Evolutionary conservation across 2,329 filamentous ascomycete species (phyloP).

Genomic region (Apiospora saccharicola): DNA sequence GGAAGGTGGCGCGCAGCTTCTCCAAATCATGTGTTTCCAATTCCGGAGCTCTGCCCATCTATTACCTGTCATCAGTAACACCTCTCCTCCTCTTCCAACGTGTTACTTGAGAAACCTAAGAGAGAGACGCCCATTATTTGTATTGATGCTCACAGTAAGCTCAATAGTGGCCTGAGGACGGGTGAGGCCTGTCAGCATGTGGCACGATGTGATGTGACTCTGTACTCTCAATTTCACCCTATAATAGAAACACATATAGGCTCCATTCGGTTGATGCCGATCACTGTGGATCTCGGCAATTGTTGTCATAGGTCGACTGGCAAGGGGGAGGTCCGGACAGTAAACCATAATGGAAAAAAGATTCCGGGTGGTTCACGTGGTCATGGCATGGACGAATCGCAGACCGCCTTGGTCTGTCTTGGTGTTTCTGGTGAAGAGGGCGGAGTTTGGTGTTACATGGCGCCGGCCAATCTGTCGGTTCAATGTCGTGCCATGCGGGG

Average conservation of each 20-base stretch:
- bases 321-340: neutral
- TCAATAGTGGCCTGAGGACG: neutral
- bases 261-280: neutral
- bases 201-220: neutral
- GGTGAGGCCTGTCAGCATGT: neutral
- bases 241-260: neutral
- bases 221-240: neutral
- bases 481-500: conserved; percentile 14
- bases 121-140: neutral
- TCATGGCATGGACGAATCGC: neutral
- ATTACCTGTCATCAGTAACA: neutral
- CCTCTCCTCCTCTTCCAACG: neutral
- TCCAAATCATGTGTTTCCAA: neutral
- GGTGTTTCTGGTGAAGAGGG: neutral
- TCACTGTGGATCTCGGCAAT: neutral
- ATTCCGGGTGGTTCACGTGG: neutral
- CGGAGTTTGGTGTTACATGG: conserved; percentile 22
- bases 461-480: conserved; percentile 21
- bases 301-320: neutral
- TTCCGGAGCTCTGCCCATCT: neutral
- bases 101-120: no score
- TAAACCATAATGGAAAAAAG: neutral
- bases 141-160: neutral
- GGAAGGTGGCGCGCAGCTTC: neutral
- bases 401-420: neutral